phyloP scores from a whole-genome alignment of 192 early-diverging fungal genomes.

The Thoreauomyces humboldtii region DNA sequence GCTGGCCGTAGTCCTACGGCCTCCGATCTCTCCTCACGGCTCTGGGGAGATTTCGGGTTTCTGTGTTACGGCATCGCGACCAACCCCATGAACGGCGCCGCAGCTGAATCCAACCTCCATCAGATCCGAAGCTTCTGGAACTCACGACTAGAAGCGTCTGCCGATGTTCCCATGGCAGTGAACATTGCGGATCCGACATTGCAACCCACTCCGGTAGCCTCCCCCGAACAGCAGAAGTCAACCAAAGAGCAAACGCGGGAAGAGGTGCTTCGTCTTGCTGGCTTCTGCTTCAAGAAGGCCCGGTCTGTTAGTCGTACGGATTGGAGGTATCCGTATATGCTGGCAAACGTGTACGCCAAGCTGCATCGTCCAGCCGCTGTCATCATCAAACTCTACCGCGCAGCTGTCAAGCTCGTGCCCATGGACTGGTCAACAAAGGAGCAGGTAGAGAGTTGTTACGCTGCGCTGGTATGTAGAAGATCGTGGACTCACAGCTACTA shows the following conservation, averaged over 20 bases:
- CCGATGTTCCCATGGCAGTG: too few species aligned
- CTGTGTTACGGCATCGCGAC: slow-evolving; percentile 34
- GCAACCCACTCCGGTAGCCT: too few species aligned
- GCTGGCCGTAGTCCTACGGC: slow-evolving; percentile 6
- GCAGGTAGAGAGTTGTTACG: slow-evolving; percentile 28
- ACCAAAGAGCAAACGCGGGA: background rate
- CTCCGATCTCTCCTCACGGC: background rate
- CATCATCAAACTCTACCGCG: slow-evolving; percentile 18
- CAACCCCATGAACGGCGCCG: slow-evolving; percentile 29
- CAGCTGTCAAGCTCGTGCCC: slow-evolving; percentile 29
- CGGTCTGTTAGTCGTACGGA: slow-evolving; percentile 12
- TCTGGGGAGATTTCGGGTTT: slow-evolving; percentile 42
- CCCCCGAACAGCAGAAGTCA: too few species aligned
- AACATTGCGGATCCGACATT: too few species aligned
- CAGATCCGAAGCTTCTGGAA: slow-evolving; percentile 8
- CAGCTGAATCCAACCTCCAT: slow-evolving; percentile 5
- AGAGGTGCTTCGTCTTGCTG: slow-evolving; percentile 1
- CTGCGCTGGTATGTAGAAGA: too few species aligned
- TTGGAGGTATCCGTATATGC: slow-evolving; percentile 37
- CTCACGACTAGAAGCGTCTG: background rate
- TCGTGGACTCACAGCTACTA: too few species aligned
- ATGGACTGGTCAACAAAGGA: slow-evolving; percentile 39
- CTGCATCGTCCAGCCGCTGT: background rate
- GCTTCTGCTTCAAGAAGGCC: slow-evolving; percentile 30
- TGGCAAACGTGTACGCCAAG: slow-evolving; percentile 30